Conservation (phyloP, 441 rosid species). For the Euphorbia schlechtendalii region DNA sequence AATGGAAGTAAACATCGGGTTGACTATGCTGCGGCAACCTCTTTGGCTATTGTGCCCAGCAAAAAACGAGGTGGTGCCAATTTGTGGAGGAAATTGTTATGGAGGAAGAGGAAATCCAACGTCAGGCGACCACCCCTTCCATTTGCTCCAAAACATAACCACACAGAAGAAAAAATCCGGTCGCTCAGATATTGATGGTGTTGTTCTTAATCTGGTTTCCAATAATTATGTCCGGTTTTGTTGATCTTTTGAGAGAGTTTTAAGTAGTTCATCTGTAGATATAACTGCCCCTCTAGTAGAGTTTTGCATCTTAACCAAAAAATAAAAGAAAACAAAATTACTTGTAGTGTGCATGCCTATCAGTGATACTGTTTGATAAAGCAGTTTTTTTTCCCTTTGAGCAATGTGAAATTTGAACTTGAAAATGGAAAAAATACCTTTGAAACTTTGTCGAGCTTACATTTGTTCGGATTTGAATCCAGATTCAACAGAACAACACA, state of each 20-base stretch:
- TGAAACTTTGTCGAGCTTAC: too few relatives aligned
- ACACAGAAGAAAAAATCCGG: not conserved
- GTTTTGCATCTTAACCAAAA: constrained; percentile 1
- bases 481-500: too few relatives aligned
- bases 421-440: too few relatives aligned
- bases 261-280: constrained; percentile 21
- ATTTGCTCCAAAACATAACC: constrained; percentile 23
- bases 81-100: constrained; percentile 58
- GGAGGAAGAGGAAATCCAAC: constrained; percentile 49
- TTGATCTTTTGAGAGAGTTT: constrained; percentile 10
- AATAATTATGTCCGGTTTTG: constrained; percentile 9
- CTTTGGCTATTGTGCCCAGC: constrained; percentile 52
- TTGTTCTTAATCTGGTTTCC: not conserved
- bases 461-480: too few relatives aligned
- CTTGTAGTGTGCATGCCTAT: too few relatives aligned
- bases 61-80: constrained; percentile 43
- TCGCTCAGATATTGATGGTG: not conserved
- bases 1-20: constrained; percentile 28
- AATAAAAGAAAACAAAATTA: not conserved
- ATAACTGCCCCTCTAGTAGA: constrained; percentile 3
- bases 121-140: constrained; percentile 38
- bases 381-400: too few relatives aligned
- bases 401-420: too few relatives aligned
- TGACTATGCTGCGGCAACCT: constrained; percentile 20
- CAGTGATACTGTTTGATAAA: too few relatives aligned